A percentile compares a stretch with the other conserved stretches of the same genome.
Conservation (phyloP, 2,329 filamentous ascomycete species). For the Tolypocladium cylindrosporum region DNA sequence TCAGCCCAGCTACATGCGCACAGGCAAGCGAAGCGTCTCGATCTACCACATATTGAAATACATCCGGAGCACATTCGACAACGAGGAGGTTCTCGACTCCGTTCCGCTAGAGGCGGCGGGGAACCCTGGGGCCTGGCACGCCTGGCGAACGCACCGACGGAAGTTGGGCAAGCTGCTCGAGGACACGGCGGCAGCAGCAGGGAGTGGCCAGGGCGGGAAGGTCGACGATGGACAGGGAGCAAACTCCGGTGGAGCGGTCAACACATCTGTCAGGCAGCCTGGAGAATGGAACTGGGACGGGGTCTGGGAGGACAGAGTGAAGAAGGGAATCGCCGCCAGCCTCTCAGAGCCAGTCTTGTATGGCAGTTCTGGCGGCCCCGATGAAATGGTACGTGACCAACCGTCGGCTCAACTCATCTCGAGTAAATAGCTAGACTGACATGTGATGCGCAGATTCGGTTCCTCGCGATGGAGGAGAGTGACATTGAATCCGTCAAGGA, state of each 20-base stretch:
- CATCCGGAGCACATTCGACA: constrained; percentile 71
- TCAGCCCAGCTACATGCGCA: constrained; percentile 29
- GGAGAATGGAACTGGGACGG: constrained; percentile 97
- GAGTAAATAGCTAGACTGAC: not conserved
- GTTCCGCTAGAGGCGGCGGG: constrained; percentile 75
- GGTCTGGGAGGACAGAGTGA: constrained; percentile 87
- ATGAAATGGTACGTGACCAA: constrained; percentile 56
- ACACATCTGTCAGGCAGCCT: constrained; percentile 28
- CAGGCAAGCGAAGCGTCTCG: constrained; percentile 34
- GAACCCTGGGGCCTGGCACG: constrained; percentile 88
- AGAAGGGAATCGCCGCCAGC: constrained; percentile 66
- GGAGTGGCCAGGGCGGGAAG: not conserved
- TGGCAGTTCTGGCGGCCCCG: constrained; percentile 49
- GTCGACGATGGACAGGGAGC: not conserved
- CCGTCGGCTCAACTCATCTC: too few relatives aligned
- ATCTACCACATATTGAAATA: constrained; percentile 68
- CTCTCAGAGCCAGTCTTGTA: constrained; percentile 72
- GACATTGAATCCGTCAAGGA: constrained; percentile 49
- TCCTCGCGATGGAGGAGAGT: constrained; percentile 51
- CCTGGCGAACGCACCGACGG: constrained; percentile 66
- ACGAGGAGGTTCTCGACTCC: constrained; percentile 65
- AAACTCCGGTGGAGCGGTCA: not conserved
- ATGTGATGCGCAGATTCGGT: constrained; percentile 44
- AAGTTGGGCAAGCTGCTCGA: constrained; percentile 17
- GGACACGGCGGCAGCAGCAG: constrained; percentile 3